These are phyloP conservation scores for Sonneratia alba DNA, from an alignment of 345 rosid genomes.

Conservation along the genomic window DNA sequence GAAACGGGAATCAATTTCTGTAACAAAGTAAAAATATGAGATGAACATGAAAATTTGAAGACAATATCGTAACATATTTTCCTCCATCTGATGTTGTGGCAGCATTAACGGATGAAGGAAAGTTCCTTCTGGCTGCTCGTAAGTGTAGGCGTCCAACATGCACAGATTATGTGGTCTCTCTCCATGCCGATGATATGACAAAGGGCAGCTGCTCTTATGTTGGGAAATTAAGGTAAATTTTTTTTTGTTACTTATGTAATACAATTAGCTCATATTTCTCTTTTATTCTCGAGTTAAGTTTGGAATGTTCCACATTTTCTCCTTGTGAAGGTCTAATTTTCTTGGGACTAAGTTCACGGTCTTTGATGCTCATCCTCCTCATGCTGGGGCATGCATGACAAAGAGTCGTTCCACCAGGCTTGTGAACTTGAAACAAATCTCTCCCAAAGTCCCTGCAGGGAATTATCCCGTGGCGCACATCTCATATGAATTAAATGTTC, in stretches of 20 bases:
- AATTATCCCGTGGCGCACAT: slow-evolving; percentile 66
- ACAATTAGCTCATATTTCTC: background rate
- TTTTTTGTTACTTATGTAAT: background rate
- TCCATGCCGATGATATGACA: slow-evolving; percentile 55
- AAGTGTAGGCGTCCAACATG: slow-evolving; percentile 75
- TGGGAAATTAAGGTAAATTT: slow-evolving; percentile 54
- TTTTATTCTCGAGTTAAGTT: background rate
- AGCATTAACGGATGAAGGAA: slow-evolving; percentile 79
- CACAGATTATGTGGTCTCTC: slow-evolving; percentile 75
- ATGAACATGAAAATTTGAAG: too few relatives aligned
- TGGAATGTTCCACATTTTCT: slow-evolving; percentile 2
- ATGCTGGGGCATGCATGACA: slow-evolving; percentile 44
- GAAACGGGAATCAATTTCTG: too few relatives aligned
- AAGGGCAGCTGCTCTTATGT: slow-evolving; percentile 69
- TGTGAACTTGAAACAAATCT: slow-evolving; percentile 55
- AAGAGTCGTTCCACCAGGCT: slow-evolving; percentile 58
- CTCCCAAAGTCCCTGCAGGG: slow-evolving; percentile 62
- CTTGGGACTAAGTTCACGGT: slow-evolving; percentile 89
- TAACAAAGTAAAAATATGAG: too few relatives aligned
- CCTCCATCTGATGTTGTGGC: slow-evolving; percentile 14
- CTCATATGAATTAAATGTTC: slow-evolving; percentile 75
- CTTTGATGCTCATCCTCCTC: slow-evolving; percentile 67
- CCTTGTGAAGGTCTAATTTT: slow-evolving; percentile 66
- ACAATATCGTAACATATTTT: background rate
- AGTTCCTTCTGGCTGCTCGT: slow-evolving; percentile 87